Conservation (phyloP, 2,329 filamentous ascomycete genomes). For the Pseudocercospora pini-densiflorae region DNA sequence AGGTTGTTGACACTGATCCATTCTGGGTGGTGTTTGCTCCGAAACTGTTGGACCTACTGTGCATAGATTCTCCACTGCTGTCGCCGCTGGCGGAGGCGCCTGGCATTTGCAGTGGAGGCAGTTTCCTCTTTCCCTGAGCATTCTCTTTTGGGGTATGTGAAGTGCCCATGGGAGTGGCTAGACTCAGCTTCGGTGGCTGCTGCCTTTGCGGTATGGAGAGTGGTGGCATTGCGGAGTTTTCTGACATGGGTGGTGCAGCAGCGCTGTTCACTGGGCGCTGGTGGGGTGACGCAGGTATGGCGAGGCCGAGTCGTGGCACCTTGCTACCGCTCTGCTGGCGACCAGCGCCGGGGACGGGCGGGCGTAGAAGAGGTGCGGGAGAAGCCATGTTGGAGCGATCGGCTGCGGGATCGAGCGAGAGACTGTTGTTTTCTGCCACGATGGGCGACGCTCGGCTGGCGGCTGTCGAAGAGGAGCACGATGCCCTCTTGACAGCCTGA, state of each 20-base stretch:
- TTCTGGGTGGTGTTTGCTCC: conserved; percentile 74
- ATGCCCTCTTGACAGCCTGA: conserved; percentile 37
- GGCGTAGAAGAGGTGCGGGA: conserved; percentile 79
- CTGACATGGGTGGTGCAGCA: conserved; percentile 42
- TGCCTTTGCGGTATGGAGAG: conserved; percentile 56
- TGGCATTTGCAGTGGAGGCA: conserved; percentile 58
- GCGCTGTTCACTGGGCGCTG: conserved; percentile 68
- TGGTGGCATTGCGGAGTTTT: conserved; percentile 39
- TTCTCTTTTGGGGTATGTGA: conserved; percentile 68
- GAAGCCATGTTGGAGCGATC: conserved; percentile 66
- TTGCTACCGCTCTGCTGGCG: conserved; percentile 41
- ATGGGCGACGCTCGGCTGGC: conserved; percentile 32
- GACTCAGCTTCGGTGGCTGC: conserved; percentile 75
- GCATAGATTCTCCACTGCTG: conserved; percentile 72
- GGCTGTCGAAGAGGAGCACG: conserved; percentile 37
- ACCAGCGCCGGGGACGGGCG: conserved; percentile 75
- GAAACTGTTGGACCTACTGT: conserved; percentile 84
- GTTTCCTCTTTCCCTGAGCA: conserved; percentile 17
- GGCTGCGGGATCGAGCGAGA: conserved; percentile 25
- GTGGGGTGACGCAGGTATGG: conserved; percentile 86
- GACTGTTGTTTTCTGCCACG: conserved; percentile 36
- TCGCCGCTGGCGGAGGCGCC: conserved; percentile 71
- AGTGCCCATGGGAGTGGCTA: conserved; percentile 88
- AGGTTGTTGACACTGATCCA: conserved; percentile 85
- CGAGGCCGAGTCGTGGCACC: conserved; percentile 79